Conservation (phyloP, 2,329 filamentous ascomycete genomes). For the Drechslerella coelobrocha region DNA sequence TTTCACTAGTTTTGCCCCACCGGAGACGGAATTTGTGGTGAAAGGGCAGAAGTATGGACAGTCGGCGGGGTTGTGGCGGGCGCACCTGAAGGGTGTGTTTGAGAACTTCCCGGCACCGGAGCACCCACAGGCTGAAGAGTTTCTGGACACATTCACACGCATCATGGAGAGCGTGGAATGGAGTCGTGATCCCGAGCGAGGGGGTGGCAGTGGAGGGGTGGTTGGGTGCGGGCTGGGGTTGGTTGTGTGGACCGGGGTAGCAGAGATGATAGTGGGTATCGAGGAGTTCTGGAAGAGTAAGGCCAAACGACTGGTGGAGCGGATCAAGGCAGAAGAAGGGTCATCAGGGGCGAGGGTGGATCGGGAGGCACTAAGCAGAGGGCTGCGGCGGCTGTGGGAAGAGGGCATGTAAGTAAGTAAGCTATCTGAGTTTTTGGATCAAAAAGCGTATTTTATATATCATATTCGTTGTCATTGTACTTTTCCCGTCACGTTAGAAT, state of each 20-base stretch:
- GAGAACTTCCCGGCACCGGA: constrained; percentile 47
- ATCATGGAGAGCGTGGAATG: constrained; percentile 47
- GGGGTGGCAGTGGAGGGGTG: constrained; percentile 31
- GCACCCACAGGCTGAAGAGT: constrained; percentile 40
- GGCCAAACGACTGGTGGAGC: constrained; percentile 40
- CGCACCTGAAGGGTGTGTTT: constrained; percentile 37
- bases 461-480: neutral
- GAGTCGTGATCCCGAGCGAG: constrained; percentile 25
- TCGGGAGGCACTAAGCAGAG: constrained; percentile 31
- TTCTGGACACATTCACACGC: constrained; percentile 40
- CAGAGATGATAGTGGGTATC: constrained; percentile 45
- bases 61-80: constrained; percentile 35
- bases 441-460: neutral
- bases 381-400: constrained; percentile 34
- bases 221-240: constrained; percentile 34
- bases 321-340: constrained; percentile 41
- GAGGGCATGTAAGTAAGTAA: constrained; percentile 15
- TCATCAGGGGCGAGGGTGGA: constrained; percentile 28
- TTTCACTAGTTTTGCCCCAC: constrained; percentile 24
- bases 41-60: constrained; percentile 43
- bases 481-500: neutral
- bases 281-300: constrained; percentile 47
- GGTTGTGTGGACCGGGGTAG: constrained; percentile 45
- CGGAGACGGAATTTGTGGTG: constrained; percentile 47
- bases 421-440: too few species aligned